A percentile compares a stretch with the other conserved stretches of the same genome.
Conservation (phyloP, 2,329 filamentous ascomycete species). For the Microsporum audouinii region DNA sequence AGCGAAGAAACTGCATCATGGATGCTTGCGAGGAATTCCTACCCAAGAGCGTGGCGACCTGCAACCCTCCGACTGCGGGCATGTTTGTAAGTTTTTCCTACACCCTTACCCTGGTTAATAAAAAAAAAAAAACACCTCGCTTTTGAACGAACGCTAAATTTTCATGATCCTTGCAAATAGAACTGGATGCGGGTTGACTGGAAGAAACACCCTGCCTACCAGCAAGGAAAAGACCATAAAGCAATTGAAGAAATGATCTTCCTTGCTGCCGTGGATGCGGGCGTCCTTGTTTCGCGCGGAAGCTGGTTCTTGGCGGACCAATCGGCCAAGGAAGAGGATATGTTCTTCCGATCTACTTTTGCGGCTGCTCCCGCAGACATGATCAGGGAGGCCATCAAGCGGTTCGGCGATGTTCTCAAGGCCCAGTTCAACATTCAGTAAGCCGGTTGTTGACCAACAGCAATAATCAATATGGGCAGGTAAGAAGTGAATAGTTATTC, state of each 20-base stretch:
- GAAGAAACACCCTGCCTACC: conserved; percentile 33
- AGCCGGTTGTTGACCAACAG: too few relatives aligned
- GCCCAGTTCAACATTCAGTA: conserved; percentile 38
- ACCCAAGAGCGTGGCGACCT: conserved; percentile 60
- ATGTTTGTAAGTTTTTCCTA: conserved; percentile 68
- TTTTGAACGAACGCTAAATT: neutral
- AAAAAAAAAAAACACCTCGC: neutral
- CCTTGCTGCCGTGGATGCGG: conserved; percentile 58
- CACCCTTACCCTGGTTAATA: neutral
- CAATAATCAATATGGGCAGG: neutral
- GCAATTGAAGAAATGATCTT: conserved; percentile 79
- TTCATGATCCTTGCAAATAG: conserved; percentile 15
- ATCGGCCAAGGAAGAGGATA: conserved; percentile 44
- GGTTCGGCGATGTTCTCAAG: conserved; percentile 65
- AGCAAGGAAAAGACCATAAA: conserved; percentile 28
- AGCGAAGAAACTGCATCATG: conserved; percentile 63
- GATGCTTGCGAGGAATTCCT: conserved; percentile 66
- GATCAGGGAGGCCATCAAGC: conserved; percentile 59
- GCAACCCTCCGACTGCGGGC: conserved; percentile 66
- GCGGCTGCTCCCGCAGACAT: conserved; percentile 63
- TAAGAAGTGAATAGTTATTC: neutral
- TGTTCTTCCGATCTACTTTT: conserved; percentile 87
- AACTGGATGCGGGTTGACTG: conserved; percentile 41
- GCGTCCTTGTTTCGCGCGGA: conserved; percentile 70
- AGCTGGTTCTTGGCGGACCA: conserved; percentile 83